These are phyloP conservation scores for Chaetothyriales sp. DNA, from an alignment of 2,329 filamentous ascomycete genomes.

Conservation along the genomic window DNA sequence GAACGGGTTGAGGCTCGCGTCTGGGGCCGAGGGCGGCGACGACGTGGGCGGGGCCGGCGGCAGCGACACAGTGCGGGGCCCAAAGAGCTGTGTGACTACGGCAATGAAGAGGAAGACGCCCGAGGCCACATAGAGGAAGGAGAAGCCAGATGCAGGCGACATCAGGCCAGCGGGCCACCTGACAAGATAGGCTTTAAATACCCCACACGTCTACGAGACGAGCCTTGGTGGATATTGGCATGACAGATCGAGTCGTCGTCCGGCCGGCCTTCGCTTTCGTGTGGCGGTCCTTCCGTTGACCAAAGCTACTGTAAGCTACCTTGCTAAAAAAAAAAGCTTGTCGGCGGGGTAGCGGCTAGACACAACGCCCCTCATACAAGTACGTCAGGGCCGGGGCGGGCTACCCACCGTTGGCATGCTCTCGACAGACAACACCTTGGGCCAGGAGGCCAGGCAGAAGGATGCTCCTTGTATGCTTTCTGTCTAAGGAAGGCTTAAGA, in stretches of 20 bases:
- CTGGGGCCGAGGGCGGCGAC: not conserved
- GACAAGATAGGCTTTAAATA: not conserved
- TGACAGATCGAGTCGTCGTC: not conserved
- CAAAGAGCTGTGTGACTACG: not conserved
- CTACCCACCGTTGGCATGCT: no score
- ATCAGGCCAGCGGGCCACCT: constrained; percentile 1
- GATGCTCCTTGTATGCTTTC: no score
- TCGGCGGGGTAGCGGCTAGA: not conserved
- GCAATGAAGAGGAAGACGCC: constrained; percentile 1
- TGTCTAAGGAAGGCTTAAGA: no score
- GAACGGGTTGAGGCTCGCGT: constrained; percentile 8
- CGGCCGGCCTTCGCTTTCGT: not conserved
- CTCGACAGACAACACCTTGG: no score
- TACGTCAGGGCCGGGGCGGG: no score
- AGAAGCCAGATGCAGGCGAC: constrained; percentile 6
- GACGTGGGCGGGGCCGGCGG: not conserved
- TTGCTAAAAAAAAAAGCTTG: not conserved
- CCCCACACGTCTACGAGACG: not conserved
- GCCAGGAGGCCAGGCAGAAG: no score
- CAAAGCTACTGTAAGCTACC: no score
- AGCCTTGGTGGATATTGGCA: not conserved
- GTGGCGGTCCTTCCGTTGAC: no score
- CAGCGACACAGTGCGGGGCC: not conserved
- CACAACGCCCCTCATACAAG: no score
- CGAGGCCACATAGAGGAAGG: constrained; percentile 8